Evolutionary conservation across 345 rosid genomes (phyloP), one percentile per base, ranked within the genome.

Genomic region (Eutrema heterophyllum): DNA sequence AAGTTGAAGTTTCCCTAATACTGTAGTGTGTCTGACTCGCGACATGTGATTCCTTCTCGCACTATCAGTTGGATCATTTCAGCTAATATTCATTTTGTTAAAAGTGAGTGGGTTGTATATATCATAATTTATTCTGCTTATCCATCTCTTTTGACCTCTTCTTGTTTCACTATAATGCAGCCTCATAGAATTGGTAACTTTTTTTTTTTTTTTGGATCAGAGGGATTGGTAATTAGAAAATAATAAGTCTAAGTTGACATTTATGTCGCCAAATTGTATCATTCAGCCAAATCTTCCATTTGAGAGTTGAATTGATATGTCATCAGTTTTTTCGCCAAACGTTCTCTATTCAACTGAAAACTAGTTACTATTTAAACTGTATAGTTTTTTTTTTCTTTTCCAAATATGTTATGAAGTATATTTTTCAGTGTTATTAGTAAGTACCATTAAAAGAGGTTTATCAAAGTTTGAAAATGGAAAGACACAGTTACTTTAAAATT

Each of bases 21-120:
- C 77, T 67, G 53, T 71, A 65, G 69, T 46, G 36, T 39, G 61
- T 75, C 85, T 83, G 83, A 81, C 77, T 70, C 61, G 8, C 50
- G 39, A 60, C 84, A 84, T 81, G 88, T 83, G 90, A 61, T 75
- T 64, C 67, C 58, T 39, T 71, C 75, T 51, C 11, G 18, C 43
- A 64, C 48, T 45, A 15, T 75, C 55, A 70, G 71, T 67, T 41
- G 57, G 30, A 14, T 7, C 21, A 27, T 18, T 16, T 35, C 49
- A 59, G 10, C 48, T 39, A 6, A 52, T n/a, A 13, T 4, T 15
- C 39, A 24, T 45, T 64, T 10, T 12, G 3, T 21, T 12, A 0
- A 30, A 58, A 58, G 43, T 58, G n/a, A 58, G 43, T 58, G n/a
- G 44, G 29, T 35, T 9, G 61, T 8, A 46, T 9, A 46, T 24